Percentiles rank a stretch among this genome's conserved stretches.
These are phyloP conservation scores for Mrakia hoshinonis DNA, from an alignment of 768 basidiomycete species.

Conservation along the genomic window DNA sequence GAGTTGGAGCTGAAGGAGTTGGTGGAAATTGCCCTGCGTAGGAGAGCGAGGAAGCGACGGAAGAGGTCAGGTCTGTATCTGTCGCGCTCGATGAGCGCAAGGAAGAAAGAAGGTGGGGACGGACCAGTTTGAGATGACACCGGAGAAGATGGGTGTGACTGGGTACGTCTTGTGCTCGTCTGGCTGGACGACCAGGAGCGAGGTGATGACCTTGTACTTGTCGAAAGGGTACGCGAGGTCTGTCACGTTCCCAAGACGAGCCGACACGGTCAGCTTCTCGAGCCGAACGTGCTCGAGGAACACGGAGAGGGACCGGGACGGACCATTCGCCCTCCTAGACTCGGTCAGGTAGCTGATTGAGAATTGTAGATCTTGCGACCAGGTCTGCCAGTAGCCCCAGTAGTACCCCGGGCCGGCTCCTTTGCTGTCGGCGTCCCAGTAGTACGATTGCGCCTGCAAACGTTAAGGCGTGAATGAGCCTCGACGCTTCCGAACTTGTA, in stretches of 20 bases:
- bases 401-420: too few relatives aligned
- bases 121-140: neutral
- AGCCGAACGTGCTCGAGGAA: too few relatives aligned
- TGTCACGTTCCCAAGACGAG: too few relatives aligned
- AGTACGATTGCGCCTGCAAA: neutral
- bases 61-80: too few relatives aligned
- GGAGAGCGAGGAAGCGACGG: neutral
- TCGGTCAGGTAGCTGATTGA: neutral
- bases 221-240: neutral
- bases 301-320: too few relatives aligned
- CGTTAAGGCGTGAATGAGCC: neutral
- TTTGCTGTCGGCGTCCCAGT: neutral
- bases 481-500: neutral
- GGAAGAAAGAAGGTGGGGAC: neutral
- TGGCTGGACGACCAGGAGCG: neutral
- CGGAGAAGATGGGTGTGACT: neutral
- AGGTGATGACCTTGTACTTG: neutral
- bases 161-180: neutral
- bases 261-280: too few relatives aligned
- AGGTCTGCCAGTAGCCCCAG: conserved; percentile 1
- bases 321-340: neutral
- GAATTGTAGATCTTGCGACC: neutral
- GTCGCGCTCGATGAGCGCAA: too few relatives aligned
- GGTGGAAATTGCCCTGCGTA: too few relatives aligned
- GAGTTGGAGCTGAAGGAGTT: too few relatives aligned